Conservation (phyloP, 139 green algal species). For the Coccomyxa sp. region DNA sequence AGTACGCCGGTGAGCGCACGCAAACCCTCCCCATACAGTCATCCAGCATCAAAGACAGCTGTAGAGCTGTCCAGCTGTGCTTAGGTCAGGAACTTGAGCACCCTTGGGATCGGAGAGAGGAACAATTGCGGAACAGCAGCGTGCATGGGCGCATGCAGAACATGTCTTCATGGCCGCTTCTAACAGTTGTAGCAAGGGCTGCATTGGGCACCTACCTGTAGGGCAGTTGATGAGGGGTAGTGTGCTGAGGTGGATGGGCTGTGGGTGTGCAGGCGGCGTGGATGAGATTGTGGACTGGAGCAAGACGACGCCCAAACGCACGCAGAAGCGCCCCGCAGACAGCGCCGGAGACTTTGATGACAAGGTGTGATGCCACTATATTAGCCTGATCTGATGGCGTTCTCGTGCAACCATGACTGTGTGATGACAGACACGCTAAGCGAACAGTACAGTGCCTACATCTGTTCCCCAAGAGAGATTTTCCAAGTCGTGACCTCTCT, state of each 20-base stretch:
- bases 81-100: no score
- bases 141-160: no score
- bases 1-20: conserved; percentile 30
- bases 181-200: no score
- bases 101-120: no score
- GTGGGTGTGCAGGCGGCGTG: conserved; percentile 21
- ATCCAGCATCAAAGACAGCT: no score
- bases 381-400: not conserved
- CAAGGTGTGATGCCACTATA: not conserved
- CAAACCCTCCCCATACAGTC: not conserved
- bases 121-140: no score
- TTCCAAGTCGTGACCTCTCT: not conserved
- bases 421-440: not conserved
- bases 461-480: not conserved
- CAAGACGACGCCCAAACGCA: conserved; percentile 24
- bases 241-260: not conserved
- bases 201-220: not conserved
- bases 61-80: no score
- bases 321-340: conserved; percentile 19
- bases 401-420: not conserved
- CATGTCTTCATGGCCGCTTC: no score
- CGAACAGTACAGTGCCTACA: not conserved
- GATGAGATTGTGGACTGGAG: conserved; percentile 69
- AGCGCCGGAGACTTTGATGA: conserved; percentile 28
- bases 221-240: not conserved